These are phyloP conservation scores for Adansonia rubrostipa DNA, from an alignment of 441 rosid species.

Conservation along the genomic window DNA sequence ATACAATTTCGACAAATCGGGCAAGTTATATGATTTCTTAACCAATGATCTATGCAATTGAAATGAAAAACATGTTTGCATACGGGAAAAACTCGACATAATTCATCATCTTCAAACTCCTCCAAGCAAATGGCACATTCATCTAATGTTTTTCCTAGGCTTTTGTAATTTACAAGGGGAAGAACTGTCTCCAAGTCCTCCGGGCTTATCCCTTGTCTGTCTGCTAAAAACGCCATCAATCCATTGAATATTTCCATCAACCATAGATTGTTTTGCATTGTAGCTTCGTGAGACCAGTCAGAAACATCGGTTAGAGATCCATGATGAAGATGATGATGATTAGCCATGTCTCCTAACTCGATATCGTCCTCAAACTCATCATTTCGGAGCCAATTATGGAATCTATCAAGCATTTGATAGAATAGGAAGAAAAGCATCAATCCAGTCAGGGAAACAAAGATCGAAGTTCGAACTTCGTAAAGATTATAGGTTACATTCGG, in stretches of 20 bases:
- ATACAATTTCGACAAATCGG: slow-evolving; percentile 29
- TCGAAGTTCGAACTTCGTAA: not conserved
- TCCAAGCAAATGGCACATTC: slow-evolving; percentile 30
- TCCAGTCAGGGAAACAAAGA: not conserved
- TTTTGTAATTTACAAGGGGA: slow-evolving; percentile 14
- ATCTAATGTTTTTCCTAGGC: not conserved
- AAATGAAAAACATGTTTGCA: slow-evolving; percentile 33
- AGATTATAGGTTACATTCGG: not conserved
- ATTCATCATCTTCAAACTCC: slow-evolving; percentile 26
- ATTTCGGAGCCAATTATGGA: not conserved
- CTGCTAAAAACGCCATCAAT: not conserved
- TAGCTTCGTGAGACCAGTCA: not conserved
- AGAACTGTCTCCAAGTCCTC: not conserved
- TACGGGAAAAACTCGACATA: slow-evolving; percentile 5
- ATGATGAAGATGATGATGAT: no score
- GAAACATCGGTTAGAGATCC: not conserved
- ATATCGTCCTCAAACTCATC: not conserved
- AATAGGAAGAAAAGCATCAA: slow-evolving; percentile 11
- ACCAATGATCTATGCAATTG: slow-evolving; percentile 21
- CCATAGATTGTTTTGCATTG: not conserved
- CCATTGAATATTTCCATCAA: not conserved
- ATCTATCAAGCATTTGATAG: not conserved
- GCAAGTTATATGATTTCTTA: slow-evolving; percentile 25
- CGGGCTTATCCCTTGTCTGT: not conserved
- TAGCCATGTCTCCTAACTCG: not conserved